Evolutionary conservation across 2,329 filamentous ascomycete genomes (phyloP), one percentile per base, ranked within the genome.

Genomic region (Ophiostoma novo-ulmi): DNA sequence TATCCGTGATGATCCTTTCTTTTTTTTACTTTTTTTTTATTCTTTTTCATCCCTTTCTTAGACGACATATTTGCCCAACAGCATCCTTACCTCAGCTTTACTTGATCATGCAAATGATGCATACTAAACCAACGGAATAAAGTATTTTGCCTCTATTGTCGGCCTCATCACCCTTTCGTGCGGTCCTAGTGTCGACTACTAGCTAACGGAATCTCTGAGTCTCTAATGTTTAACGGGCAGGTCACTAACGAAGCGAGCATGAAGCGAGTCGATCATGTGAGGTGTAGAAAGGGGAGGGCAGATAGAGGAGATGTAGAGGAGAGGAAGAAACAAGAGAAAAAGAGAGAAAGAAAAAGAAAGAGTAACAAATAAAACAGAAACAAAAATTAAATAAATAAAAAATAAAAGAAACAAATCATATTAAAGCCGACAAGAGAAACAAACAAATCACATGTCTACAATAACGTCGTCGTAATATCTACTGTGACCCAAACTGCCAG

Each of bases 111-210:
- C 6, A 5, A 17, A 13, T 17, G 41, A 44, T 1, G 17, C 44
- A 48, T 48, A 48, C 44, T 48, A 48, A 48, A 48, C 5, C 44
- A 5, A 7, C 17, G 2, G 2, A 48, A 48, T 48, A 48, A 31
- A 36, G 58, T 63, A 63, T 63, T 63, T 63, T 17, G 26, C 58
- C 58, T 63, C 26, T 58, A 26, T 58, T 58, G n/a, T 58, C 52
- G 52, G 52, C n/a, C 26, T 58, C 58, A 35, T 35, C 58, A 31
- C 26, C 14, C 36, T 63, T 63, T 58, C 22, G 52, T 58, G n/a
- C 52, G 52, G 22, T 26, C 52, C 22, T 58, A 58, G 52, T 58
- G 52, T 58, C 52, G 44, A 7, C 20, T 48, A 20, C 44, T 48
- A 48, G 44, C 5, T 20, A 8, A 58, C 58, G 26, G 58, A 63